Percentiles rank a stretch among this genome's conserved stretches.
These are phyloP conservation scores for Penicillium sp. DNA, from an alignment of 2,329 filamentous ascomycete genomes.

Conservation along the genomic window DNA sequence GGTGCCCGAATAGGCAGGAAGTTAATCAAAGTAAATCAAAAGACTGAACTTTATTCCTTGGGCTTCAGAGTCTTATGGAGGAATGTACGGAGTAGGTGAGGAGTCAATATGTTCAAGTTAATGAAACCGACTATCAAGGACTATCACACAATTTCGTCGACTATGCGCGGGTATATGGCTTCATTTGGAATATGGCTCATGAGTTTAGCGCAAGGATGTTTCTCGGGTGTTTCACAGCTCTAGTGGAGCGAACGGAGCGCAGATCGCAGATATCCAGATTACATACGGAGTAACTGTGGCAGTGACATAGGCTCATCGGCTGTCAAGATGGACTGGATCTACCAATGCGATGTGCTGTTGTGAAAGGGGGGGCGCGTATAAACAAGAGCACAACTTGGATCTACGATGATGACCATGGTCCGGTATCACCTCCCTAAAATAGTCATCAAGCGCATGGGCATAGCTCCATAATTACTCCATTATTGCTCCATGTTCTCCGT, in stretches of 20 bases:
- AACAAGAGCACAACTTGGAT: slow-evolving; percentile 1
- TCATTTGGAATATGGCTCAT: background rate
- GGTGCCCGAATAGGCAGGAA: slow-evolving; percentile 17
- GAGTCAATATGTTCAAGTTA: background rate
- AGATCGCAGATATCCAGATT: background rate
- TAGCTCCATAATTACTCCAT: background rate
- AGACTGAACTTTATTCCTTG: slow-evolving; percentile 7
- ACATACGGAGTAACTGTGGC: background rate
- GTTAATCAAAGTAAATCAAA: slow-evolving; percentile 6
- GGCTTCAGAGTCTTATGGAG: background rate
- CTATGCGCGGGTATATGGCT: slow-evolving; percentile 7
- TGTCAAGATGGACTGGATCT: background rate
- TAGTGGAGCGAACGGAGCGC: slow-evolving; percentile 5
- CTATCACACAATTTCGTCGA: background rate
- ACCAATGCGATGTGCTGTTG: background rate
- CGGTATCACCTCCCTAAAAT: slow-evolving; percentile 10
- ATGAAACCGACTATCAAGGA: slow-evolving; percentile 3
- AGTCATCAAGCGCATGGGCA: slow-evolving; percentile 1
- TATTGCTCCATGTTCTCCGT: background rate
- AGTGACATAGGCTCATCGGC: too few relatives aligned
- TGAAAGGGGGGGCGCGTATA: background rate
- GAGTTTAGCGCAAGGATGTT: background rate
- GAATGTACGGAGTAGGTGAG: background rate
- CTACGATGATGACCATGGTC: slow-evolving; percentile 6
- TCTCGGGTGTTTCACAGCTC: slow-evolving; percentile 4